Base-by-base conservation (phyloP, 768 basidiomycete genomes). In the Daedaleopsis sinensis region DNA sequence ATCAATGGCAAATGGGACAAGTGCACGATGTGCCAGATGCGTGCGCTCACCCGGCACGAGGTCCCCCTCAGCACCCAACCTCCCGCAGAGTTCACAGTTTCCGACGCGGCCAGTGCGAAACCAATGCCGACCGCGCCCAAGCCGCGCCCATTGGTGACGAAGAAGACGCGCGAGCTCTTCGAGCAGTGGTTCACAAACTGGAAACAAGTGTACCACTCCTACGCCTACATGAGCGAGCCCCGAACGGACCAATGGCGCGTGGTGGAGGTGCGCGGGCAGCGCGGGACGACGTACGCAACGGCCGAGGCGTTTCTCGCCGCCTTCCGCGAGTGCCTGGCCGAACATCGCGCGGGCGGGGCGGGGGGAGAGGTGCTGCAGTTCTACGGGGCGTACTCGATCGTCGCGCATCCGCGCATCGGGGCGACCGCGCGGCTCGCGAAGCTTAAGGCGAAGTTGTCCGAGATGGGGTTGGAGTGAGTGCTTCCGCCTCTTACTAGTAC, bases 331-430 rank as follows among this genome's bases (percentile, higher is more conserved):
- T 7, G 15, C 15, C 10, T 54, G 5, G 11, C 2, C 18, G 48
- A 19, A 27, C 57, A 58, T n/a, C 11, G 32, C 27, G 15, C 24
- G 50, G 13, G 23, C n/a, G 3, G 19, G 24, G 15, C 36, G 4
- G 23, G 21, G 43, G 46, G 46, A 12, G 27, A 36, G 3, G 57
- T 58, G 38, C 35, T 63, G 10, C 23, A 43, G 32, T 63, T 63
- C 43, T 13, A 13, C 23, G 61, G 57, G 18, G 51, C 52, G 37
- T 63, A 63, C 44, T 48, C 56, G 23, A 55, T 63, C 47, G 57
- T 63, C 27, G 56, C 57, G 5, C 61, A 63, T 39, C 61, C 61
- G 19, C 39, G 36, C 47, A 55, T 55, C 21, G 42, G 48, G 11
- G 16, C 36, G 6, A 4, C 9, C 27, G 32, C 5, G 11, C 46